phyloP scores from a whole-genome alignment of 208 protist species.

The Wallacemonas rigidus region DNA sequence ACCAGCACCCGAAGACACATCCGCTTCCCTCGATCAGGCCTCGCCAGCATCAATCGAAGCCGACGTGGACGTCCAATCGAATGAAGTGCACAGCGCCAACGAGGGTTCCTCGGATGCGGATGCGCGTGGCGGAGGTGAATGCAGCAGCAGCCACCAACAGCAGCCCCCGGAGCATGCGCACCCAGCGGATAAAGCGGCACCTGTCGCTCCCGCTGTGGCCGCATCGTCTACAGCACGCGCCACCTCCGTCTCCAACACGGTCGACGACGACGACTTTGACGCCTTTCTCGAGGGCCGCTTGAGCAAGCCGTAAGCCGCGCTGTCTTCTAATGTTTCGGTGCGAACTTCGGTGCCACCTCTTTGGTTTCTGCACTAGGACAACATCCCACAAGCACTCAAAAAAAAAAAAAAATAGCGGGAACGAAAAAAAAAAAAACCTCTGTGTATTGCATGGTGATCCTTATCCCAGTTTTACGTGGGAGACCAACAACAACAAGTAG shows the following conservation, averaged over 20 bases:
- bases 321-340: no score
- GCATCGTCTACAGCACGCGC: not conserved
- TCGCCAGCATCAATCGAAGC: not conserved
- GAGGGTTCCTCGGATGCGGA: no score
- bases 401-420: not conserved
- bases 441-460: no score
- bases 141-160: not conserved
- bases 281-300: slow-evolving; percentile 59
- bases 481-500: no score
- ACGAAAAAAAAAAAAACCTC: no score
- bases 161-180: not conserved
- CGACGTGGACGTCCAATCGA: not conserved
- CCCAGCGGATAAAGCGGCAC: not conserved
- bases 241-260: slow-evolving; percentile 10
- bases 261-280: slow-evolving; percentile 76
- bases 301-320: not conserved
- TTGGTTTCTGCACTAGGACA: not conserved
- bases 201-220: not conserved
- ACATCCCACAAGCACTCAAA: not conserved
- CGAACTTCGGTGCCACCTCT: no score
- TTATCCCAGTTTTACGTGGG: no score
- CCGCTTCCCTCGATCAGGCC: not conserved
- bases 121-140: slow-evolving; percentile 1
- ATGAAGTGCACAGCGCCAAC: not conserved
- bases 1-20: not conserved